Evolutionary conservation across 495 filamentous ascomycete genomes (phyloP).

Genomic region (Monascus purpureus): DNA sequence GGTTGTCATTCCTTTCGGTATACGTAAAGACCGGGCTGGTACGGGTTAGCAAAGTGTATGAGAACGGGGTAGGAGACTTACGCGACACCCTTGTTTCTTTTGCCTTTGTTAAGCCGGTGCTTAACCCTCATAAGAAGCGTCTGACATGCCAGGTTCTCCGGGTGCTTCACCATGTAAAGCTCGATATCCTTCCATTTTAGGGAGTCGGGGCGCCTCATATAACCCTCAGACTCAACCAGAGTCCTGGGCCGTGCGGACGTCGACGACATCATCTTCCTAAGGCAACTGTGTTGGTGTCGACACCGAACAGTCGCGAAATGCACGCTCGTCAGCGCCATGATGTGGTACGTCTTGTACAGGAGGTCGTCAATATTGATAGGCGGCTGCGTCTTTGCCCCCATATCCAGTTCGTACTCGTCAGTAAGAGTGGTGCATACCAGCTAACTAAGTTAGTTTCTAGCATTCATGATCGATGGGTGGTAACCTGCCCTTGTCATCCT

Average conservation of each 20-base stretch:
- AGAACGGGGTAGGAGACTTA: constrained; percentile 3
- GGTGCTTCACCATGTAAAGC: too few relatives aligned
- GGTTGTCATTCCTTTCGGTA: constrained; percentile 13
- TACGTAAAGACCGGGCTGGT: constrained; percentile 9
- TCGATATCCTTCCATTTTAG: constrained; percentile 15
- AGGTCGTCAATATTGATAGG: too few relatives aligned
- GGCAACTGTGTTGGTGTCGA: too few relatives aligned
- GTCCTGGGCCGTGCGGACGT: constrained; percentile 10
- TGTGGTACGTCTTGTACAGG: too few relatives aligned
- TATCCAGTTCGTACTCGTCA: constrained; percentile 5
- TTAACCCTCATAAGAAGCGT: constrained; percentile 12
- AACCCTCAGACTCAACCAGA: constrained; percentile 8
- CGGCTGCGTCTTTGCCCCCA: constrained; percentile 5
- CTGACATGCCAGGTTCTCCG: constrained; percentile 7
- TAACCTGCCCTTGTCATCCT: constrained; percentile 3
- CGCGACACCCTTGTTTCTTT: constrained; percentile 9
- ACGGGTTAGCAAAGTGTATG: constrained; percentile 2
- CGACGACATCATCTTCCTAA: too few relatives aligned
- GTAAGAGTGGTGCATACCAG: constrained; percentile 1
- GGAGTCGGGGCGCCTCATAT: constrained; percentile 8
- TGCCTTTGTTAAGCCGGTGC: too few relatives aligned
- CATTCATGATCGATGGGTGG: background rate
- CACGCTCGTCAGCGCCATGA: too few relatives aligned
- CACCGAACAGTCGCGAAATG: constrained; percentile 8
- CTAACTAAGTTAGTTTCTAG: background rate